Percentiles rank a stretch among this genome's conserved stretches.
These are phyloP conservation scores for Pythium sp. DNA, from an alignment of 352 stramenopile species.

Conservation along the genomic window DNA sequence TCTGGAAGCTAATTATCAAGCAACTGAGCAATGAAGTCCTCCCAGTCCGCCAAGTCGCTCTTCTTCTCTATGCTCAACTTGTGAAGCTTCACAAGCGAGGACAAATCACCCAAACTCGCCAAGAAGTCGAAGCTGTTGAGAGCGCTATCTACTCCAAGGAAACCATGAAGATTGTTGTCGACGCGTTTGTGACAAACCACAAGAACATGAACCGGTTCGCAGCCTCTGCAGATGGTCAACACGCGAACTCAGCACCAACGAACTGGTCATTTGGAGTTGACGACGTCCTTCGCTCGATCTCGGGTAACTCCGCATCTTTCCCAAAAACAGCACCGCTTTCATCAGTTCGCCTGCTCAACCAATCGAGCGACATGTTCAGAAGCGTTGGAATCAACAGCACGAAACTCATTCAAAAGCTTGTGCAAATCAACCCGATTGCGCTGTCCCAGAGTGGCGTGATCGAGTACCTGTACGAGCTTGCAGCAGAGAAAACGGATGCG, in stretches of 20 bases:
- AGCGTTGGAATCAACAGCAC: conserved; percentile 29
- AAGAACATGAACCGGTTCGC: conserved; percentile 58
- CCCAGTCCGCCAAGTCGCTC: conserved; percentile 54
- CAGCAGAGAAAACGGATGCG: conserved; percentile 33
- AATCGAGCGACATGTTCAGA: conserved; percentile 36
- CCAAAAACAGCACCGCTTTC: conserved; percentile 52
- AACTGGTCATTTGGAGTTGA: conserved; percentile 78
- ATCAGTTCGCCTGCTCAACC: conserved; percentile 53
- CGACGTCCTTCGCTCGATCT: conserved; percentile 55
- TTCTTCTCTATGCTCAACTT: conserved; percentile 50
- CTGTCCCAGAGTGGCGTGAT: conserved; percentile 32
- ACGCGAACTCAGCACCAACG: conserved; percentile 58
- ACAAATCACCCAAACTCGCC: conserved; percentile 1
- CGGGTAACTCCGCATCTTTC: conserved; percentile 37
- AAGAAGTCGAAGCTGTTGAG: conserved; percentile 17
- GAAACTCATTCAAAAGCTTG: conserved; percentile 54
- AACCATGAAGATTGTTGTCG: conserved; percentile 39
- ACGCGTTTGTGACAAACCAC: conserved; percentile 58
- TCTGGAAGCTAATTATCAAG: conserved; percentile 57
- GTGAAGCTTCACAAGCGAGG: conserved; percentile 44
- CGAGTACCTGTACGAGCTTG: conserved; percentile 27
- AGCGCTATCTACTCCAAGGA: conserved; percentile 41
- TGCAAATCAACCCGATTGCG: conserved; percentile 32
- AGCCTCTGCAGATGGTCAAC: conserved; percentile 65
- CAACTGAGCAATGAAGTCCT: conserved; percentile 58